These are phyloP conservation scores for Perilla frutescens DNA, from an alignment of 257 asterid species.

Conservation along the genomic window DNA sequence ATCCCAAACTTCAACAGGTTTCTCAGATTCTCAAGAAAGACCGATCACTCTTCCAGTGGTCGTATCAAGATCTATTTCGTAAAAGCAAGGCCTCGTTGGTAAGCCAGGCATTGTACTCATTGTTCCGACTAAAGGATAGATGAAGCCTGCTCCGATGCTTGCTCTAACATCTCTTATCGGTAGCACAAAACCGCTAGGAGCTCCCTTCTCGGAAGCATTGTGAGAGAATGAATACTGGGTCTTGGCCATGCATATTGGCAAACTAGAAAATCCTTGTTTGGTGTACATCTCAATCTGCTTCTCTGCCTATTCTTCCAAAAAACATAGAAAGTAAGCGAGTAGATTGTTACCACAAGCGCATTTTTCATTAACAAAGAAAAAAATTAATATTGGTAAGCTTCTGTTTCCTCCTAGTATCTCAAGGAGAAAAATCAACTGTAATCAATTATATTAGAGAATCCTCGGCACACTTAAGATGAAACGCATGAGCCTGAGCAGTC, in stretches of 20 bases:
- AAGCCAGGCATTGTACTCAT: slow-evolving; percentile 99
- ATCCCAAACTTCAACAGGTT: neutral
- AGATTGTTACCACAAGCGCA: neutral
- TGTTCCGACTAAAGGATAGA: slow-evolving; percentile 91
- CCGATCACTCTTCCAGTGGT: slow-evolving; percentile 85
- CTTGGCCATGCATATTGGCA: slow-evolving; percentile 99
- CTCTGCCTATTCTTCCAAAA: slow-evolving; percentile 66
- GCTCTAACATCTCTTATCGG: slow-evolving; percentile 92
- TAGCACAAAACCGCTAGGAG: slow-evolving; percentile 83
- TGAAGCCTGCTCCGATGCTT: slow-evolving; percentile 97
- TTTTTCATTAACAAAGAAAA: neutral
- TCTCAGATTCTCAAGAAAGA: slow-evolving; percentile 65
- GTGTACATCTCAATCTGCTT: slow-evolving; percentile 88
- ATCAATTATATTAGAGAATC: neutral
- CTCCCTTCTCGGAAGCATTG: slow-evolving; percentile 80
- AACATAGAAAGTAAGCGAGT: neutral
- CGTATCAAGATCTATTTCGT: slow-evolving; percentile 87
- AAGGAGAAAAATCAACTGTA: neutral
- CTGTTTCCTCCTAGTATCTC: neutral
- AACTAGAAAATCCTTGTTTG: slow-evolving; percentile 84
- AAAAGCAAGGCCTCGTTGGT: slow-evolving; percentile 97
- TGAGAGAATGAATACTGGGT: slow-evolving; percentile 96
- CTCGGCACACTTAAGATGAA: neutral
- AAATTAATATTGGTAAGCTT: neutral
- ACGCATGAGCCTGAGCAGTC: neutral